Base-by-base conservation (phyloP, 805 yeast species). In the Ogataea paradorogensis region DNA sequence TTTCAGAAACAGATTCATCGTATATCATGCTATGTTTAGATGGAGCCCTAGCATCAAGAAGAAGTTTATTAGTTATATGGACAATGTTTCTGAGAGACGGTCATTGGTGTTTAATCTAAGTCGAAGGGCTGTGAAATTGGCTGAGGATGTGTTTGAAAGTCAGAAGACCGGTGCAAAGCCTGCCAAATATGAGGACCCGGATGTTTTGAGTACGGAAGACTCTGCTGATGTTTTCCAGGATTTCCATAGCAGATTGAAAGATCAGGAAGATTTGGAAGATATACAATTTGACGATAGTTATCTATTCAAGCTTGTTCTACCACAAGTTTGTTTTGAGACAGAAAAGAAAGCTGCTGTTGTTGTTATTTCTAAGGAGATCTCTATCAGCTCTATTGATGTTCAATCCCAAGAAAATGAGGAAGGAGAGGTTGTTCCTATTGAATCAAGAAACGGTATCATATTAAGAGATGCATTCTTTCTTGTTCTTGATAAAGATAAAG, bases 31-130 rank as follows among this genome's bases (percentile, higher is more conserved):
- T 59, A 75, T 80, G 50, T 58, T 88, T 50, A 80, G 78, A 48
- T 89, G 96, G 96, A 82, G 84, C 55, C 80, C 84, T 43, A 58
- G 65, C 6, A 71, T 81, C 5, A 67, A 95, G 41, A 76, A 84
- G 49, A 69, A 76, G 15, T 63, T 88, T 35, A 68, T 74, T 47
- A 71, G 77, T 26, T 86, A 84, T 54, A 56, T 81, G 15, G 62
- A 56, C 28, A 52, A 51, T 35, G 42, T 59, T 9, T 31, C 48
- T 18, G 57, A 55, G 11, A 50, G 65, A 46, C 45, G 45, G 25
- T 52, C 61, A 10, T 22, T 48, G 15, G 52, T 52, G 9, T 61
- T 61, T 48, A 55, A 59, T 26, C 23, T 56, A 48, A 55, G 63
- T 41, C 55, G 60, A 26, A 52, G 51, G 27, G 66, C 63, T 0